Evolutionary conservation across 2,329 filamentous ascomycete genomes (phyloP).

Genomic region (Xylaria sp.): DNA sequence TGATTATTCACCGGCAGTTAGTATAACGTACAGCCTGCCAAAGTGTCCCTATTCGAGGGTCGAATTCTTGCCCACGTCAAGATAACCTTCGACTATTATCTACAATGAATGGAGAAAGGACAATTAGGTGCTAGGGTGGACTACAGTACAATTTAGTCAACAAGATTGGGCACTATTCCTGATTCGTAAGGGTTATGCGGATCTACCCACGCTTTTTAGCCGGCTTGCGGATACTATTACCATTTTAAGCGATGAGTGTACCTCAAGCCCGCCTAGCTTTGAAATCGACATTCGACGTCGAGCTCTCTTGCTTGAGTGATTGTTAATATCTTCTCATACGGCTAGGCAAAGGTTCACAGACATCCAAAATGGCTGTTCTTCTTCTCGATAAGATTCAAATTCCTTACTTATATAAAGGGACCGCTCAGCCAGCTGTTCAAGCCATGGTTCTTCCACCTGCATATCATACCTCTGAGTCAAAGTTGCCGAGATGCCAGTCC

Average conservation of each 20-base stretch:
- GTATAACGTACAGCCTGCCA: no score
- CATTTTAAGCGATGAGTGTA: constrained; percentile 1
- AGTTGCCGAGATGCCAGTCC: constrained; percentile 4
- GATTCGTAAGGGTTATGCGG: constrained; percentile 21
- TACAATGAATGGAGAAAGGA: no score
- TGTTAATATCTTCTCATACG: background rate
- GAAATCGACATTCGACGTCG: constrained; percentile 23
- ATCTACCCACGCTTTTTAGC: constrained; percentile 18
- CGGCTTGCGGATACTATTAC: constrained; percentile 20
- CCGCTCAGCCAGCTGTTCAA: background rate
- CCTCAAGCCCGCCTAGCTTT: constrained; percentile 4
- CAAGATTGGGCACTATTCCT: background rate
- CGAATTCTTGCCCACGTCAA: no score
- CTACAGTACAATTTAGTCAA: no score
- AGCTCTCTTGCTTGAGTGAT: background rate
- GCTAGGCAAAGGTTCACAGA: no score
- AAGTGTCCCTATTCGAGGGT: no score
- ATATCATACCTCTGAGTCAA: background rate
- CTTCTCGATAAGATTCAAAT: background rate
- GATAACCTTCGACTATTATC: no score
- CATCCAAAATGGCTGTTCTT: constrained; percentile 9
- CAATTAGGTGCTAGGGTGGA: no score
- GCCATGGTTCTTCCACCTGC: background rate
- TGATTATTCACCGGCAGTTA: no score
- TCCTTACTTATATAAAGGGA: constrained; percentile 20